Percentiles rank a stretch among this genome's conserved stretches.
Evolutionary conservation across 306 rosid species (phyloP).

Genomic region (Cucurbita maxima): DNA sequence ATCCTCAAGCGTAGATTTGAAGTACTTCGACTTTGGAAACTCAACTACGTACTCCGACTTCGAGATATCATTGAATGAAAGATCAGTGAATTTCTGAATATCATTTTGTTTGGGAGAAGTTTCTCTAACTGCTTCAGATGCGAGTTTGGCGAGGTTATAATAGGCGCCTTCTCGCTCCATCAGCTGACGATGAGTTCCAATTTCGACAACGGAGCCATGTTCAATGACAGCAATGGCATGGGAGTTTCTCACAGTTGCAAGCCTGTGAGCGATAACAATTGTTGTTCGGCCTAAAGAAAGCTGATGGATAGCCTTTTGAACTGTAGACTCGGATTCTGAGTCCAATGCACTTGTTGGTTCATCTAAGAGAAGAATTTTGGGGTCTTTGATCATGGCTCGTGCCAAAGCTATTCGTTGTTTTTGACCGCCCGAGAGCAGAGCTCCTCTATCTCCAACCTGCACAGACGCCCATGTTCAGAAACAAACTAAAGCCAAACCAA

Average conservation of each 20-base stretch:
- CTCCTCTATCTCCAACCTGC: constrained; percentile 80
- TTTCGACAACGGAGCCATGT: constrained; percentile 51
- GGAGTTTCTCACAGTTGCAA: constrained; percentile 61
- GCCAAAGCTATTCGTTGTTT: constrained; percentile 86
- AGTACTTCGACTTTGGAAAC: neutral
- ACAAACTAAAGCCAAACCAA: neutral
- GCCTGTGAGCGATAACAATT: constrained; percentile 74
- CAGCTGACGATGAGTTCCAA: constrained; percentile 64
- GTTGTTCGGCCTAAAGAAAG: constrained; percentile 63
- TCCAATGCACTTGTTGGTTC: constrained; percentile 95
- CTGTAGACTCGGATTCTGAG: constrained; percentile 61
- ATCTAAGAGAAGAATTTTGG: constrained; percentile 66
- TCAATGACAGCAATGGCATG: constrained; percentile 67
- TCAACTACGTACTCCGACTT: constrained; percentile 7
- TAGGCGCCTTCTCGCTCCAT: constrained; percentile 56
- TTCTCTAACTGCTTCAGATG: constrained; percentile 37
- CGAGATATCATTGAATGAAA: constrained; percentile 24
- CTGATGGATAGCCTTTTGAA: constrained; percentile 73
- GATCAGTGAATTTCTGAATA: constrained; percentile 7
- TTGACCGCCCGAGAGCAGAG: constrained; percentile 87
- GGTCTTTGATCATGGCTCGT: constrained; percentile 76
- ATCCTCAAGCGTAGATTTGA: constrained; percentile 16
- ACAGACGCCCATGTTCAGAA: neutral
- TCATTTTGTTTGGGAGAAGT: constrained; percentile 14
- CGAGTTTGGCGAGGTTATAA: constrained; percentile 62